Evolutionary conservation across 495 filamentous ascomycete species (phyloP).

Genomic region (Hypoxylon subgilvum): DNA sequence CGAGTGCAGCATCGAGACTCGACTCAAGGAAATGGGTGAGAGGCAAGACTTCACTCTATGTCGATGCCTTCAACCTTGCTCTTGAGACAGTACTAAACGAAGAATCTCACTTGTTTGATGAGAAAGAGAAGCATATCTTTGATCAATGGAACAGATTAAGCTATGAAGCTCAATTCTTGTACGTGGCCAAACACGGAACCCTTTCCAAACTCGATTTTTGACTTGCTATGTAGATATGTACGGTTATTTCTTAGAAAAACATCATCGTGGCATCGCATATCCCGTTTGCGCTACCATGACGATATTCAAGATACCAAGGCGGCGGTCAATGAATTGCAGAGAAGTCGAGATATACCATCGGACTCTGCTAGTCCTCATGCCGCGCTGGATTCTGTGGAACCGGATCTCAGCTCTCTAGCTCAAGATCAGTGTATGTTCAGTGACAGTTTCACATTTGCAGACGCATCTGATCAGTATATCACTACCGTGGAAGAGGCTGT

Average conservation of each 20-base stretch:
- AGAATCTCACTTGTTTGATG: slow-evolving; percentile 85
- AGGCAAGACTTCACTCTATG: slow-evolving; percentile 84
- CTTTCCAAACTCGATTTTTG: slow-evolving; percentile 5
- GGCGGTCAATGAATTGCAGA: slow-evolving; percentile 67
- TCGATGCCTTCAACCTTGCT: slow-evolving; percentile 95
- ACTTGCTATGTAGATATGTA: slow-evolving; percentile 66
- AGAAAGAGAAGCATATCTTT: slow-evolving; percentile 80
- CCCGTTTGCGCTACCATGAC: slow-evolving; percentile 74
- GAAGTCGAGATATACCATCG: slow-evolving; percentile 20
- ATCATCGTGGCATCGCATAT: slow-evolving; percentile 88
- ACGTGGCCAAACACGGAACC: slow-evolving; percentile 41
- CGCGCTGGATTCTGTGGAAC: not conserved
- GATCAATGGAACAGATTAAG: slow-evolving; percentile 70
- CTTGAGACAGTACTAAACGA: slow-evolving; percentile 89
- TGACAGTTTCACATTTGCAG: slow-evolving; percentile 74
- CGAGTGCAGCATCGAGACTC: slow-evolving; percentile 44
- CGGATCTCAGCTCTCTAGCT: not conserved
- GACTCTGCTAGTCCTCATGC: not conserved
- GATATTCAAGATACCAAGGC: slow-evolving; percentile 77
- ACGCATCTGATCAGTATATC: slow-evolving; percentile 73
- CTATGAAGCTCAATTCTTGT: slow-evolving; percentile 94
- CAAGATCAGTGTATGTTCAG: slow-evolving; percentile 55
- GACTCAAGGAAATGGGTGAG: slow-evolving; percentile 53
- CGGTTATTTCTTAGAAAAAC: slow-evolving; percentile 94
- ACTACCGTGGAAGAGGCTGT: slow-evolving; percentile 85